A percentile compares a stretch with the other conserved stretches of the same genome.
Conservation (phyloP, 768 basidiomycete species). For the Boletus rubescentipes region DNA sequence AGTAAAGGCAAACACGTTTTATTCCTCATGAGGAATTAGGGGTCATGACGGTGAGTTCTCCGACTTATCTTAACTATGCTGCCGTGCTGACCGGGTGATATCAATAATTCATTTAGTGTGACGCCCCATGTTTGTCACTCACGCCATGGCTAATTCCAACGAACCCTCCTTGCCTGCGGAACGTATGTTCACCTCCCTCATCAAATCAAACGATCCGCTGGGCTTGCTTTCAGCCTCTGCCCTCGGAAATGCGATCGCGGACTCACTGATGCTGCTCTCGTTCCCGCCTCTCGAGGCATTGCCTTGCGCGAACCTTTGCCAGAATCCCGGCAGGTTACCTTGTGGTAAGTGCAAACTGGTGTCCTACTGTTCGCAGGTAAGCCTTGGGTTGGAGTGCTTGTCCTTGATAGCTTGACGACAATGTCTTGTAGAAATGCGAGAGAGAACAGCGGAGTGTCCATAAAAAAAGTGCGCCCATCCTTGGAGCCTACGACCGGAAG, state of each 20-base stretch:
- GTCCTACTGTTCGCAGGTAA: constrained; percentile 43
- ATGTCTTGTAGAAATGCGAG: constrained; percentile 37
- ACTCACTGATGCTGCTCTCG: constrained; percentile 13
- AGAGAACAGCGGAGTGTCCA: constrained; percentile 36
- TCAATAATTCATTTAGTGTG: neutral
- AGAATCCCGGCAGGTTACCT: constrained; percentile 23
- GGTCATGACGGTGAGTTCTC: neutral
- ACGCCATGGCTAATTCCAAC: constrained; percentile 10
- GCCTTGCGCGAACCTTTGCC: constrained; percentile 37
- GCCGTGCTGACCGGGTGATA: constrained; percentile 2
- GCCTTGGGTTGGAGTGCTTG: neutral
- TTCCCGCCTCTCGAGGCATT: constrained; percentile 25
- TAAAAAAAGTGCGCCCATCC: constrained; percentile 28
- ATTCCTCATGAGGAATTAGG: neutral
- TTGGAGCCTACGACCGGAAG: neutral
- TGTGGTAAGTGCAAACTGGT: constrained; percentile 37
- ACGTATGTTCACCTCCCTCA: constrained; percentile 8
- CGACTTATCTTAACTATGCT: neutral
- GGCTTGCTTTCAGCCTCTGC: constrained; percentile 6
- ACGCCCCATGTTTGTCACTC: neutral
- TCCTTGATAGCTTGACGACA: neutral
- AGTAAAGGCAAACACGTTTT: constrained; percentile 12
- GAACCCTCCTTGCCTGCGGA: neutral
- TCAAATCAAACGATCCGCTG: constrained; percentile 21
- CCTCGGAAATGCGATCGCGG: constrained; percentile 15